Conservation (phyloP, 495 filamentous ascomycete species). For the Barbatosphaeria neglecta region DNA sequence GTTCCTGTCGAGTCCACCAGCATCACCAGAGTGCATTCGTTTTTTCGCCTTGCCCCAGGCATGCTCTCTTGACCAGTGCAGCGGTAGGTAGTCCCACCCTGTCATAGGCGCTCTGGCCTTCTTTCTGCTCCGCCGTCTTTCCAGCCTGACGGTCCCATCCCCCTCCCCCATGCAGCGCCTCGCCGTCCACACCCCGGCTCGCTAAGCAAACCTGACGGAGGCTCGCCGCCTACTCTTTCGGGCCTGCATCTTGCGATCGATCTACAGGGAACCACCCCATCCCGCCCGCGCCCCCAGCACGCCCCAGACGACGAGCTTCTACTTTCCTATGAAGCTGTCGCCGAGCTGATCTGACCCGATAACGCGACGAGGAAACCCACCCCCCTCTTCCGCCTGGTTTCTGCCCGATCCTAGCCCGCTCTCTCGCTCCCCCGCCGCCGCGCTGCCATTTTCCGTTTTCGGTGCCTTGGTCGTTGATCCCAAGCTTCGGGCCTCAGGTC, state of each 20-base stretch:
- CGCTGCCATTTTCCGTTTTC: too few relatives aligned
- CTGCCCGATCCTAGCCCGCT: neutral
- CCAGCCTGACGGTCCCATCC: neutral
- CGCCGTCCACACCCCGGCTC: neutral
- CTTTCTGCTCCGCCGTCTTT: neutral
- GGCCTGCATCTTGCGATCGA: neutral
- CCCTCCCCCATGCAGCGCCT: neutral
- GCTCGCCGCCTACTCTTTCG: neutral
- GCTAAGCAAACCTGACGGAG: neutral
- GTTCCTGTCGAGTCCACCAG: neutral
- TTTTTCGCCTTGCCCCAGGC: neutral
- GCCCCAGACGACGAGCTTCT: neutral
- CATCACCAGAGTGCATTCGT: neutral
- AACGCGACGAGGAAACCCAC: slow-evolving; percentile 1
- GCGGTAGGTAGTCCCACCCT: too few relatives aligned
- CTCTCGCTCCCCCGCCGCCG: slow-evolving; percentile 3
- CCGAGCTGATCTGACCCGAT: slow-evolving; percentile 15
- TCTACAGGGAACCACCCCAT: neutral
- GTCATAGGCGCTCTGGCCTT: neutral
- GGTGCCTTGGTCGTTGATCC: too few relatives aligned
- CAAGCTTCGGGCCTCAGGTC: too few relatives aligned
- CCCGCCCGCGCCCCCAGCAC: neutral
- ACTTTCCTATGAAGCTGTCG: slow-evolving; percentile 21
- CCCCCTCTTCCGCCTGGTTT: slow-evolving; percentile 1
- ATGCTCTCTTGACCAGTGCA: too few relatives aligned